Evolutionary conservation across 768 basidiomycete genomes (phyloP).

Genomic region (Dentipellis fragilis): DNA sequence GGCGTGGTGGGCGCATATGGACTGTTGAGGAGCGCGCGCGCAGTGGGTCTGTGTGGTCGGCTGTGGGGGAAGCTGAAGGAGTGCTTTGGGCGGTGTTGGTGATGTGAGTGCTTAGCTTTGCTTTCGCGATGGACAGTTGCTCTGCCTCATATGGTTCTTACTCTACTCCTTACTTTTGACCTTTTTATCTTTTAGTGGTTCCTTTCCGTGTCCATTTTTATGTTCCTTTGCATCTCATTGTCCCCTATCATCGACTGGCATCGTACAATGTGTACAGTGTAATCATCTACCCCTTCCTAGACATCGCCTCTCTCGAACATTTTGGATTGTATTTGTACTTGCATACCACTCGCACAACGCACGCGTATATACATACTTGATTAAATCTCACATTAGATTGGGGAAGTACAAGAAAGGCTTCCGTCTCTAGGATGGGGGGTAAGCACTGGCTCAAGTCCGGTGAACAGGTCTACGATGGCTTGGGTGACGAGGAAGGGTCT

Average conservation of each 20-base stretch:
- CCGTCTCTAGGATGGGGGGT: no score
- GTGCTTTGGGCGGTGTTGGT: constrained; percentile 7
- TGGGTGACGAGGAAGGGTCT: neutral
- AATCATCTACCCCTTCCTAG: neutral
- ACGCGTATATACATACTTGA: neutral
- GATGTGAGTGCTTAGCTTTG: neutral
- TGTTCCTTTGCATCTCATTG: neutral
- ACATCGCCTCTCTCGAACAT: neutral
- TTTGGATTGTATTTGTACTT: neutral
- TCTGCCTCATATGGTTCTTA: neutral
- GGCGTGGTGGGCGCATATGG: constrained; percentile 23
- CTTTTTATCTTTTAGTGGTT: neutral
- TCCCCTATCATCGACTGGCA: no score
- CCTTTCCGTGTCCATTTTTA: neutral
- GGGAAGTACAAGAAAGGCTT: neutral
- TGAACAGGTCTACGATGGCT: neutral
- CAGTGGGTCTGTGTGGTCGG: constrained; percentile 8
- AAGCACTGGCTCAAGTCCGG: neutral
- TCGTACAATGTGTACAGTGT: neutral
- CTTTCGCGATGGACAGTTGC: neutral
- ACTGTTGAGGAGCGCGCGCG: constrained; percentile 9
- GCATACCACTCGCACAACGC: neutral
- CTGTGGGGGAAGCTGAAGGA: constrained; percentile 2
- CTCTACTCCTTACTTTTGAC: no score
- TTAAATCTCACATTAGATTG: neutral